Conservation (phyloP, 441 rosid genomes). For the Hura crepitans region DNA sequence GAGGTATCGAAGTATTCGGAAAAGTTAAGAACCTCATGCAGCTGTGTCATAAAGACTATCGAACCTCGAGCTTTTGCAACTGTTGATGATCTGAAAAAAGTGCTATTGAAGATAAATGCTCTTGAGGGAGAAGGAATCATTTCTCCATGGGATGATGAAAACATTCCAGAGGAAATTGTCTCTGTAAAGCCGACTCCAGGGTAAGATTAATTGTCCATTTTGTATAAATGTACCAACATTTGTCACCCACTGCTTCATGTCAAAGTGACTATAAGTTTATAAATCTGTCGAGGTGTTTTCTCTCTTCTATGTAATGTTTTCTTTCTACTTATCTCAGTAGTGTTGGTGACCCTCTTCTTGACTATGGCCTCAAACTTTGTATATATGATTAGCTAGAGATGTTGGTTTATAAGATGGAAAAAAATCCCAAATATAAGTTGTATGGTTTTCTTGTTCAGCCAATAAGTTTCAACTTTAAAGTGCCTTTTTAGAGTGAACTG, state of each 20-base stretch:
- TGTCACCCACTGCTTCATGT: background rate
- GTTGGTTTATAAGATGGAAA: background rate
- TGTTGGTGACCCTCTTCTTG: background rate
- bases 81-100: conserved; percentile 57
- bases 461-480: background rate
- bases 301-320: background rate
- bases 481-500: background rate
- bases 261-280: background rate
- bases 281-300: background rate
- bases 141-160: conserved; percentile 86
- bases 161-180: conserved; percentile 87
- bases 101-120: conserved; percentile 45
- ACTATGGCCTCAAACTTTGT: background rate
- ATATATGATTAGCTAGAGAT: background rate
- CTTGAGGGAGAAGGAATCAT: conserved; percentile 60
- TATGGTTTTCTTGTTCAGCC: background rate
- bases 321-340: background rate
- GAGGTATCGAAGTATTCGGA: conserved; percentile 78
- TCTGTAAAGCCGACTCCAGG: conserved; percentile 66
- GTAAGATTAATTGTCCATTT: conserved; percentile 34
- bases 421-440: background rate
- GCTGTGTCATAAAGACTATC: conserved; percentile 79
- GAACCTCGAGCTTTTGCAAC: conserved; percentile 75
- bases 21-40: conserved; percentile 63
- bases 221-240: conserved; percentile 8